phyloP scores from a whole-genome alignment of 2,329 filamentous ascomycete species.

The Zasmidium cellare region DNA sequence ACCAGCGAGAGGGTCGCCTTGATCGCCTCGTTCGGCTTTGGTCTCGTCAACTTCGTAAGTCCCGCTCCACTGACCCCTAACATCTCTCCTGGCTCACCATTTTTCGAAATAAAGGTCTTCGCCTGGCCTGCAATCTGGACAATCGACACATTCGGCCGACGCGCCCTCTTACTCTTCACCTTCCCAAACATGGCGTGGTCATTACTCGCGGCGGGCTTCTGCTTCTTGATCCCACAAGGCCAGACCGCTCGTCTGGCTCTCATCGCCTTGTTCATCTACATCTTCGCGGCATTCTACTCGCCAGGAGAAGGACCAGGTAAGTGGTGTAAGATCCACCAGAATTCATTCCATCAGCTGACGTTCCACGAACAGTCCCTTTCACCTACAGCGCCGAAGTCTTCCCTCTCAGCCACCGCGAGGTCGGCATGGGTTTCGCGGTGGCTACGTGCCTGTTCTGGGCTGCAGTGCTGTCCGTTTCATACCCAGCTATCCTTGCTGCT shows the following conservation, averaged over 20 bases:
- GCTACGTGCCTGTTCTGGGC: conserved; percentile 63
- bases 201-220: conserved; percentile 50
- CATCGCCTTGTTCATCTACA: conserved; percentile 53
- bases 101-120: conserved; percentile 33
- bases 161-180: conserved; percentile 39
- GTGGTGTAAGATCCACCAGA: too few species aligned
- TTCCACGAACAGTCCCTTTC: conserved; percentile 61
- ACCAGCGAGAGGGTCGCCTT: conserved; percentile 38
- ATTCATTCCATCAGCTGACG: conserved; percentile 1
- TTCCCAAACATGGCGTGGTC: conserved; percentile 50
- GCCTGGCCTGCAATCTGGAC: conserved; percentile 39
- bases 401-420: conserved; percentile 68
- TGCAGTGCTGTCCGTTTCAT: conserved; percentile 51
- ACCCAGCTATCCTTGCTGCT: conserved; percentile 48
- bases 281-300: conserved; percentile 48
- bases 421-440: conserved; percentile 70
- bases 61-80: too few species aligned
- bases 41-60: conserved; percentile 43
- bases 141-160: conserved; percentile 39
- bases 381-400: conserved; percentile 70
- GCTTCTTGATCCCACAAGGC: conserved; percentile 36
- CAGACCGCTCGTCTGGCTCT: conserved; percentile 42
- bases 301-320: conserved; percentile 46
- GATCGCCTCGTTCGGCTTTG: conserved; percentile 45
- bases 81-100: too few species aligned